Percentiles rank a stretch among this genome's conserved stretches.
Evolutionary conservation across 1,139 yeast species (phyloP).

Genomic region (Hanseniaspora uvarum): DNA sequence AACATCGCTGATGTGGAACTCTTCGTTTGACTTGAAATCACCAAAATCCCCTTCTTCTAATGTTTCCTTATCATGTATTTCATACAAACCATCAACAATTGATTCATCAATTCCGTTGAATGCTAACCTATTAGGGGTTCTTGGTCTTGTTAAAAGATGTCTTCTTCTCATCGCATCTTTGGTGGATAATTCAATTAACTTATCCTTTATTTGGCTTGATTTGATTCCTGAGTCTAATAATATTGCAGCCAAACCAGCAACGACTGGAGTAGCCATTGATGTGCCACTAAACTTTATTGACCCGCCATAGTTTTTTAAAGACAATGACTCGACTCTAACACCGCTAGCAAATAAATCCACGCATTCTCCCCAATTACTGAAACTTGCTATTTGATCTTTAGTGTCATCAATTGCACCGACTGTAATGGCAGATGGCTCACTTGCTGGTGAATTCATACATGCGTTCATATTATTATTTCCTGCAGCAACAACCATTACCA

Average conservation of each 20-base stretch:
- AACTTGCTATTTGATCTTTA: conserved; percentile 56
- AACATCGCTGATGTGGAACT: conserved; percentile 3
- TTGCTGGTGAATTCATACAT: conserved; percentile 71
- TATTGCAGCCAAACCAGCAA: conserved; percentile 63
- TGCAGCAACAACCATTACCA: conserved; percentile 78
- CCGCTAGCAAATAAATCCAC: conserved; percentile 82
- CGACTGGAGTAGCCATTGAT: conserved; percentile 77
- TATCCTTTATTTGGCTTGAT: conserved; percentile 35
- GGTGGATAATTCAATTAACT: conserved; percentile 35
- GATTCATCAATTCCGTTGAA: conserved; percentile 34
- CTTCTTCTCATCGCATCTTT: conserved; percentile 31
- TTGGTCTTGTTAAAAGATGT: conserved; percentile 35
- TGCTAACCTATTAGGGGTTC: conserved; percentile 40
- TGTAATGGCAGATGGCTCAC: conserved; percentile 59
- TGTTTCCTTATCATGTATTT: neutral
- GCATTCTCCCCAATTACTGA: conserved; percentile 82
- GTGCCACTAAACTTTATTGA: conserved; percentile 57
- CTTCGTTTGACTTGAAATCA: neutral
- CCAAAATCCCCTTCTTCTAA: neutral
- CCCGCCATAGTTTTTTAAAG: conserved; percentile 21
- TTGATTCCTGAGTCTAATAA: conserved; percentile 51
- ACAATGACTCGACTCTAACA: conserved; percentile 41
- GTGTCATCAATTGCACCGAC: conserved; percentile 81
- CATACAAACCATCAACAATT: conserved; percentile 13
- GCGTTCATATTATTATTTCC: conserved; percentile 75